These are phyloP conservation scores for Boletus pseudo-olivaceus DNA, from an alignment of 768 basidiomycete genomes.

Conservation along the genomic window DNA sequence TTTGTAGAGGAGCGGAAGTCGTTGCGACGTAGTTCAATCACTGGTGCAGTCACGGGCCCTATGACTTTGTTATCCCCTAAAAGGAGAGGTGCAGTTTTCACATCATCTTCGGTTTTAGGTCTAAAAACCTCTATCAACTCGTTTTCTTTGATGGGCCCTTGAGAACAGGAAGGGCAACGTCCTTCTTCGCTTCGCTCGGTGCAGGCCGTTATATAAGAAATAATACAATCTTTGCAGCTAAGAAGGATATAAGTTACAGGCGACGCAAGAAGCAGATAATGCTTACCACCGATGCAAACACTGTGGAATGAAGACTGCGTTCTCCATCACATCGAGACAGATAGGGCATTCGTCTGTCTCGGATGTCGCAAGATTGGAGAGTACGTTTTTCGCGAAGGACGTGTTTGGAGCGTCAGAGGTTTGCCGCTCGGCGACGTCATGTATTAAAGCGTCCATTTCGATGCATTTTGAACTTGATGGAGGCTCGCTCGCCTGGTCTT, in stretches of 20 bases:
- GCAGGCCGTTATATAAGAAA: slow-evolving; percentile 65
- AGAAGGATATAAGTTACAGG: neutral
- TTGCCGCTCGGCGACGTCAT: slow-evolving; percentile 42
- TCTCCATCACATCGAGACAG: slow-evolving; percentile 76
- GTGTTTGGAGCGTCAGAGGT: slow-evolving; percentile 30
- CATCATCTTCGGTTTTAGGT: slow-evolving; percentile 15
- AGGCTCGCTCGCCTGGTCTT: slow-evolving; percentile 37
- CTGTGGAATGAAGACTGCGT: slow-evolving; percentile 62
- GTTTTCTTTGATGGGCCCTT: slow-evolving; percentile 61
- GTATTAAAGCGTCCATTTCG: slow-evolving; percentile 58
- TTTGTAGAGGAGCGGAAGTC: slow-evolving; percentile 92
- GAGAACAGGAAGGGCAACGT: slow-evolving; percentile 75
- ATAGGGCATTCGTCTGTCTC: slow-evolving; percentile 74
- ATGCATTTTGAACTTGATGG: slow-evolving; percentile 37
- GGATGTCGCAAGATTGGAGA: slow-evolving; percentile 51
- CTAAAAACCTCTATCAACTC: slow-evolving; percentile 64
- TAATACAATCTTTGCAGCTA: slow-evolving; percentile 90
- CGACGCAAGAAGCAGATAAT: neutral
- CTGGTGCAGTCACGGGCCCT: slow-evolving; percentile 32
- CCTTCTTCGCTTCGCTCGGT: slow-evolving; percentile 68
- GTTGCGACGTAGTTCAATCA: slow-evolving; percentile 65
- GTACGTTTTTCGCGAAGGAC: slow-evolving; percentile 59
- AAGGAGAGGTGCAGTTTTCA: neutral
- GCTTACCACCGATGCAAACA: slow-evolving; percentile 75
- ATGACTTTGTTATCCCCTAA: slow-evolving; percentile 14